Evolutionary conservation across 1,284 basidiomycete species (phyloP).

Genomic region (Violaceomyces palustris): DNA sequence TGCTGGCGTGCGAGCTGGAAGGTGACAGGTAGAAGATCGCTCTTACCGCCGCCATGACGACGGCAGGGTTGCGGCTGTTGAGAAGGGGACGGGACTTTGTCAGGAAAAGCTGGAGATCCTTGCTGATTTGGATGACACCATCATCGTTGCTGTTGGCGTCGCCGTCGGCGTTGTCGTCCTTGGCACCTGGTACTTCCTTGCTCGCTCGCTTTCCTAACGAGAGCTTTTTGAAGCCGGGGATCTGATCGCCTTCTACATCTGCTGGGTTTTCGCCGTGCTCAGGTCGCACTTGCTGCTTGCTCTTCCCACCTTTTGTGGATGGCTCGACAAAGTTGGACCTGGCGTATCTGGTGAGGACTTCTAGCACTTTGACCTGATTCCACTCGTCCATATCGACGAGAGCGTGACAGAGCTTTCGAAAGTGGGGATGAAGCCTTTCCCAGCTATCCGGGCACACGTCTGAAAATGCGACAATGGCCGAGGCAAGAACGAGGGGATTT

Average conservation of each 20-base stretch:
- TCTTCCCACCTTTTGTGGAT: neutral
- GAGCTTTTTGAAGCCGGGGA: too few relatives aligned
- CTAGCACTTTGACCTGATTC: conserved; percentile 79
- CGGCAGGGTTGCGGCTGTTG: conserved; percentile 34
- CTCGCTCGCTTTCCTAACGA: too few relatives aligned
- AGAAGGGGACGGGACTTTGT: conserved; percentile 27
- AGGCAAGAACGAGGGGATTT: conserved; percentile 81
- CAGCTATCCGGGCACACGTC: conserved; percentile 30
- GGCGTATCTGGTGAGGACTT: conserved; percentile 77
- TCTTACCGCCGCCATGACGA: conserved; percentile 28
- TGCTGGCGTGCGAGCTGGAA: conserved; percentile 5
- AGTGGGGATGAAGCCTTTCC: conserved; percentile 83
- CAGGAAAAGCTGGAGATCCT: conserved; percentile 42
- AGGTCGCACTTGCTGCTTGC: too few relatives aligned
- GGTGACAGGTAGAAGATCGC: conserved; percentile 19
- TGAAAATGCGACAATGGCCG: conserved; percentile 73
- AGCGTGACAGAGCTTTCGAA: conserved; percentile 73
- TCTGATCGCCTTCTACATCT: too few relatives aligned
- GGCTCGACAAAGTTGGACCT: conserved; percentile 55
- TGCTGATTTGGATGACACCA: too few relatives aligned
- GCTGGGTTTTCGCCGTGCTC: too few relatives aligned
- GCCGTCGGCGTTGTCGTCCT: too few relatives aligned
- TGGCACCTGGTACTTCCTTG: too few relatives aligned
- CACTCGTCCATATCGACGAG: conserved; percentile 91
- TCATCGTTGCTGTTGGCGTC: too few relatives aligned